Evolutionary conservation across 2,329 filamentous ascomycete species (phyloP).

Genomic region (Sporothrix inflata): DNA sequence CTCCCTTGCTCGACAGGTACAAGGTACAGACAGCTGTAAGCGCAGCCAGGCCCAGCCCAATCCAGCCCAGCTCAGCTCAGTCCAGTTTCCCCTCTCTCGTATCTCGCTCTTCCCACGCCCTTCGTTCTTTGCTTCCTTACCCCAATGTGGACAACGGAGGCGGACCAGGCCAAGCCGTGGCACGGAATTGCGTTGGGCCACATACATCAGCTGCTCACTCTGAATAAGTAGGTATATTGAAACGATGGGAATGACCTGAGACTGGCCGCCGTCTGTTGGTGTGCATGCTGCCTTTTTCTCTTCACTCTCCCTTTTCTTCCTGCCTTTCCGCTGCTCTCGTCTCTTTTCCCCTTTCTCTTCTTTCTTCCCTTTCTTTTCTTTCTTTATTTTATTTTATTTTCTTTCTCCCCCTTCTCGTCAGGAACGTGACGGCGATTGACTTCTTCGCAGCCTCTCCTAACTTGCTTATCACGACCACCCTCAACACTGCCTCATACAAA

Average conservation of each 20-base stretch:
- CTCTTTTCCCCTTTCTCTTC: neutral
- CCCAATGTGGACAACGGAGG: neutral
- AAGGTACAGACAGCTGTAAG: neutral
- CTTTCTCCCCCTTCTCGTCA: neutral
- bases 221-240: neutral
- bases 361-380: neutral
- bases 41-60: neutral
- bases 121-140: neutral
- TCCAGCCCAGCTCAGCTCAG: neutral
- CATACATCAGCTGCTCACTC: slow-evolving; percentile 8
- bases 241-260: neutral
- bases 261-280: neutral
- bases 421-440: neutral
- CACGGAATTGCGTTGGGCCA: neutral
- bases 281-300: neutral
- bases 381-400: neutral
- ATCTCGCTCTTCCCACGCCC: neutral
- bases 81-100: neutral
- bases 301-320: slow-evolving; percentile 1
- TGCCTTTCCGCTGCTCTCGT: neutral
- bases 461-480: neutral
- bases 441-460: neutral
- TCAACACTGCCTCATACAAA: neutral
- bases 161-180: slow-evolving; percentile 4
- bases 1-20: slow-evolving; percentile 8